Conservation (phyloP, 2,329 filamentous ascomycete genomes). For the Sporothrix curviconia region DNA sequence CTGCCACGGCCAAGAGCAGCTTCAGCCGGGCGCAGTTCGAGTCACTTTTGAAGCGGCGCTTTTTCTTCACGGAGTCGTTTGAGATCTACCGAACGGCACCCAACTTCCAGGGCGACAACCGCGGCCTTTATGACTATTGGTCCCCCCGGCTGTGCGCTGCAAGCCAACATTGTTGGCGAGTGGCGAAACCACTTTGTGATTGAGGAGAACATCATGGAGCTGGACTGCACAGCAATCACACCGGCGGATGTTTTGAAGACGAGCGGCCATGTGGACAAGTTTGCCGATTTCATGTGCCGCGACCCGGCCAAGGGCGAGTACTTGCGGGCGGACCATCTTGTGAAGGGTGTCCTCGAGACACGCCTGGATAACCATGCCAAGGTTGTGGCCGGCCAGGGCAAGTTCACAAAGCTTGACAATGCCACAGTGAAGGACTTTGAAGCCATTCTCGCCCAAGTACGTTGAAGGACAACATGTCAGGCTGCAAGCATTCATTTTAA, state of each 20-base stretch:
- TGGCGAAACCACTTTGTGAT: constrained; percentile 94
- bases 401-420: constrained; percentile 52
- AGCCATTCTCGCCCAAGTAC: no score
- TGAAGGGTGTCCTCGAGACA: constrained; percentile 85
- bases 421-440: constrained; percentile 54
- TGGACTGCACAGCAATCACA: constrained; percentile 90
- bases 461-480: no score
- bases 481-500: no score
- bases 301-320: constrained; percentile 97
- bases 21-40: no score
- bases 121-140: no score
- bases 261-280: constrained; percentile 93
- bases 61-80: constrained; percentile 94
- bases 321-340: constrained; percentile 89
- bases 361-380: constrained; percentile 87
- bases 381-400: constrained; percentile 73
- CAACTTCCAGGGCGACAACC: constrained; percentile 89
- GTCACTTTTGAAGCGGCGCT: constrained; percentile 74
- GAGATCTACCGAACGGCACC: constrained; percentile 89
- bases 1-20: no score
- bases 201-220: constrained; percentile 90
- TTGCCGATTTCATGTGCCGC: constrained; percentile 99
- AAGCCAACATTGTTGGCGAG: constrained; percentile 78
- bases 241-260: constrained; percentile 93
- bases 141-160: constrained; percentile 76